Conservation (phyloP, 2,329 filamentous ascomycete species). For the Fusarium sp. region DNA sequence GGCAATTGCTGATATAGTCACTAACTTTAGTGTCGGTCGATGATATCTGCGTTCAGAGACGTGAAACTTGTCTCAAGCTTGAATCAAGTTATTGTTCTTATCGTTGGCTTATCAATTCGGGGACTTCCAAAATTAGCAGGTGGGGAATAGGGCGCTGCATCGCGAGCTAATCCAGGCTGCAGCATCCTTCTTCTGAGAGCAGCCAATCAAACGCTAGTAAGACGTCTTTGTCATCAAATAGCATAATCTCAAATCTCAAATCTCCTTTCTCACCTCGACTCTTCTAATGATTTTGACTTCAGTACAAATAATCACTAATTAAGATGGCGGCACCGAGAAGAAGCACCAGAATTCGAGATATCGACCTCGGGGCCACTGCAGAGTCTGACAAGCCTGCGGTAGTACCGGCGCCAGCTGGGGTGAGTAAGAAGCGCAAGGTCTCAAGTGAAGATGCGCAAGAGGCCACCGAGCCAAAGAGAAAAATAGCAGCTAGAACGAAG, state of each 20-base stretch:
- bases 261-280: background rate
- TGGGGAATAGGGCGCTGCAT: background rate
- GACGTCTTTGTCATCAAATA: background rate
- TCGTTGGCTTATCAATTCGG: no score
- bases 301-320: no score
- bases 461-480: background rate
- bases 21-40: no score
- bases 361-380: background rate
- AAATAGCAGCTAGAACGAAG: fast-evolving
- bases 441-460: background rate
- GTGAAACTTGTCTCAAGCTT: no score
- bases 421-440: constrained; percentile 2
- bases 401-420: background rate
- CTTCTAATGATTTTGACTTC: no score
- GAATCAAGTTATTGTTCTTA: background rate
- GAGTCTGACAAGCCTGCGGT: background rate
- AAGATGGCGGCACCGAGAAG: background rate
- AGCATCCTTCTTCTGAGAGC: background rate
- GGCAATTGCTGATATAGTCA: no score
- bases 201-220: background rate
- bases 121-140: background rate
- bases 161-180: background rate
- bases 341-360: constrained; percentile 1
- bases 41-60: no score
- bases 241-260: background rate